phyloP scores from a whole-genome alignment of 2,329 filamentous ascomycete species.

The Pyrenophora tritici-repentis region DNA sequence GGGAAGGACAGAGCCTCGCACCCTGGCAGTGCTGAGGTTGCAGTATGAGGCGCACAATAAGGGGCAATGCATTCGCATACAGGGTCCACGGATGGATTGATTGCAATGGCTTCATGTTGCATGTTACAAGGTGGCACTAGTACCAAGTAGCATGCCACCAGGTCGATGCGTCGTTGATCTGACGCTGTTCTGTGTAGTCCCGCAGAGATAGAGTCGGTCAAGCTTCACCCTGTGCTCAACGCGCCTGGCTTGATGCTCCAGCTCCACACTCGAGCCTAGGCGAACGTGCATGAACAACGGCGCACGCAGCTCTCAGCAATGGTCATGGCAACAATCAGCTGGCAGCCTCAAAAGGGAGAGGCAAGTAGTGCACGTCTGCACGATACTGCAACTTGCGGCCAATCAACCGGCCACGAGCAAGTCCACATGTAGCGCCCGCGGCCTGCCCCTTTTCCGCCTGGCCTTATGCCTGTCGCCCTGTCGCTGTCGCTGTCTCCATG shows the following conservation, averaged over 20 bases:
- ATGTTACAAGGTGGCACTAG: slow-evolving; percentile 4
- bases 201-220: slow-evolving; percentile 10
- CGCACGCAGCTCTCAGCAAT: slow-evolving; percentile 1
- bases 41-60: slow-evolving; percentile 21
- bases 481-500: background rate
- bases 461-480: background rate
- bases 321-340: background rate
- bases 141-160: slow-evolving; percentile 21
- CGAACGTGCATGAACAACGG: slow-evolving; percentile 6
- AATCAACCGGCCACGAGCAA: no score
- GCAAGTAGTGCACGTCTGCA: background rate
- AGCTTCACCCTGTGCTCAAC: slow-evolving; percentile 12
- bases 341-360: no score
- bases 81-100: background rate
- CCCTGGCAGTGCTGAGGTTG: slow-evolving; percentile 10
- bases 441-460: slow-evolving; percentile 32
- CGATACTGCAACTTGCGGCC: slow-evolving; percentile 10
- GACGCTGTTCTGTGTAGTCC: slow-evolving; percentile 16
- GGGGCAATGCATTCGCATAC: slow-evolving; percentile 23
- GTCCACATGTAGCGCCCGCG: background rate
- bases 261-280: no score
- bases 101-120: no score
- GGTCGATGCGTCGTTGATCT: slow-evolving; percentile 20
- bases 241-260: slow-evolving; percentile 7
- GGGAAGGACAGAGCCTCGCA: slow-evolving; percentile 5